phyloP scores from a whole-genome alignment of 2,329 filamentous ascomycete species.

The Amphichorda felina region DNA sequence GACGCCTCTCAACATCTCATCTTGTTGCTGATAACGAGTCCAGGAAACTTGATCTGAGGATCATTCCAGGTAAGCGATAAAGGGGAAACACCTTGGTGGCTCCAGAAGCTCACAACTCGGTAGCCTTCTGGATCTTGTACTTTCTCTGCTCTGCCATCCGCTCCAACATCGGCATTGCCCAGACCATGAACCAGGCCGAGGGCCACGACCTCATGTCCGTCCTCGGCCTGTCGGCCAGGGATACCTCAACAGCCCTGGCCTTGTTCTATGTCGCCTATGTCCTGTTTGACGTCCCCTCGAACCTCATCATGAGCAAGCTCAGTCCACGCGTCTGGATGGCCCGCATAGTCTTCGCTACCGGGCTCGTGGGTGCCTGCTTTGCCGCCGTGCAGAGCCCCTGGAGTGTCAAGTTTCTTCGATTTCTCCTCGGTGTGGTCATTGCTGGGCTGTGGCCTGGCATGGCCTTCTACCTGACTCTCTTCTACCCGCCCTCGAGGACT shows the following conservation, averaged over 20 bases:
- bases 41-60: conserved; percentile 44
- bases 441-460: conserved; percentile 95
- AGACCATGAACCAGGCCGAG: conserved; percentile 72
- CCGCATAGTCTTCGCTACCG: conserved; percentile 78
- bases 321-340: conserved; percentile 88
- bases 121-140: conserved; percentile 81
- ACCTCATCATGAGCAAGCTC: conserved; percentile 75
- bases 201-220: conserved; percentile 66
- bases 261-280: conserved; percentile 92
- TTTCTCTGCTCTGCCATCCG: conserved; percentile 87
- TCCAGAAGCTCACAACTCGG: background rate
- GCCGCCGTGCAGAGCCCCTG: conserved; percentile 70
- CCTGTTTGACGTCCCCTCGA: conserved; percentile 78
- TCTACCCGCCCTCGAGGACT: conserved; percentile 78
- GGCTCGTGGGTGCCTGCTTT: conserved; percentile 73
- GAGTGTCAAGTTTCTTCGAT: conserved; percentile 79
- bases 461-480: conserved; percentile 84
- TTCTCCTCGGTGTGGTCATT: conserved; percentile 76
- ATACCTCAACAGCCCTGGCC: conserved; percentile 74
- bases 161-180: conserved; percentile 85
- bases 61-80: conserved; percentile 38
- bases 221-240: conserved; percentile 57
- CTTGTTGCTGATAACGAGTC: background rate
- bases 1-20: background rate
- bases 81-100: background rate